phyloP scores from a whole-genome alignment of 1,284 basidiomycete genomes.

The Schizophyllum amplum region DNA sequence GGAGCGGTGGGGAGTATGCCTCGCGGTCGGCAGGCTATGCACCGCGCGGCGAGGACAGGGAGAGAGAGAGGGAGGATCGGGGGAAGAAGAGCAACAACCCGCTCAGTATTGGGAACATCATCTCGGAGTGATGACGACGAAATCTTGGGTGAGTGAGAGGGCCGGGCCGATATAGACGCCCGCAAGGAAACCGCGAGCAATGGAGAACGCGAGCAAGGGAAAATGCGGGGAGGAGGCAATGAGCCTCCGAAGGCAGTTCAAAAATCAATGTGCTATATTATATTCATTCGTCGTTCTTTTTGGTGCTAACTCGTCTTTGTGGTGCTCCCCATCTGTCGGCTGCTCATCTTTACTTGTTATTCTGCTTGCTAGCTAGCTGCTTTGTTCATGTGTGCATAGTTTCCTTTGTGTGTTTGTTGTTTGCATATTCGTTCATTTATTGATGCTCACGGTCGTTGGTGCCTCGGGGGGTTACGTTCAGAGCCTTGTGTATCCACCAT shows the following conservation, averaged over 20 bases:
- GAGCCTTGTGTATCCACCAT: too few relatives aligned
- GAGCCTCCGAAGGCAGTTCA: neutral
- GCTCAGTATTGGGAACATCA: neutral
- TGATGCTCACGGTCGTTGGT: too few relatives aligned
- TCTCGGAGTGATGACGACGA: neutral
- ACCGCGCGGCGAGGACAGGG: neutral
- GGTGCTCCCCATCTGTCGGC: neutral
- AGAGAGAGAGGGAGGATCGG: neutral
- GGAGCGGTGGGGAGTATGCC: neutral
- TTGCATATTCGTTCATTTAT: neutral
- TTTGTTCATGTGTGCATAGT: neutral
- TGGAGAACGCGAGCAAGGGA: neutral
- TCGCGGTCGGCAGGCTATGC: neutral
- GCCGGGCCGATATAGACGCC: neutral
- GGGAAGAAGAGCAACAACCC: neutral
- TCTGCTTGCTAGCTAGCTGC: too few relatives aligned
- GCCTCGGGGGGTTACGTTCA: too few relatives aligned
- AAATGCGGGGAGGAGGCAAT: neutral
- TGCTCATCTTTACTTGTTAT: neutral
- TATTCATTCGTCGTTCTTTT: neutral
- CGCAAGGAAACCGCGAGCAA: neutral
- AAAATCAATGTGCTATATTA: neutral
- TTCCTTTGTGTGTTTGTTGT: neutral
- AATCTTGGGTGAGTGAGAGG: neutral
- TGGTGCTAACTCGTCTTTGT: neutral